Base-by-base conservation (phyloP, 495 filamentous ascomycete genomes). In the Patellaria atrata region DNA sequence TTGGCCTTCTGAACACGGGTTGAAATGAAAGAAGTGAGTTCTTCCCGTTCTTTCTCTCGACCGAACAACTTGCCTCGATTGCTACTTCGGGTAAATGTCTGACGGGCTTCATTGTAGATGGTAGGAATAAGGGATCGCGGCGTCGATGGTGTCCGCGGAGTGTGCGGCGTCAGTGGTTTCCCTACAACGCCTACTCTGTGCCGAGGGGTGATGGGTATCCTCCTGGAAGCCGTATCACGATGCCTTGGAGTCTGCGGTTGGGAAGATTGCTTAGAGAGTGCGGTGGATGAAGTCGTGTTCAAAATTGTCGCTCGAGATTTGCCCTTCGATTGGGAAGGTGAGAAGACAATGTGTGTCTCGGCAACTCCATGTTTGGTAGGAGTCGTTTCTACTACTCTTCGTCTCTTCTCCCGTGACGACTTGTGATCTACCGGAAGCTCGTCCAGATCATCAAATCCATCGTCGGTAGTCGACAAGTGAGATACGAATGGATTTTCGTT, bases 81-180 rank as follows among this genome's bases (percentile, higher is more conserved):
- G 15, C 76, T 70, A 37, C 79, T 79, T 28, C 83, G 68, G 3
- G 79, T 73, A 52, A 99, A 96, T 4, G 92, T 53, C 49, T 87
- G 75, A n/a, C 87, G 71, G 4, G 86, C 91, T 30, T 71, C 65
- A 35, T 84, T 82, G 50, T 96, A 94, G 11, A 94, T 67, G 0
- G 80, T 82, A 23, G 73, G 73, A 9, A 63, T 55, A 30, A 53
- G 51, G 24, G 64, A 60, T 35, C 55, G 64, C 30, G 75, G 80
- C 6, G 76, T 82, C 8, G 69, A 61, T 11, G 73, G 75, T 30
- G 73, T 77, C 36, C 63, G 61, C 6, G 69, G 68, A 25, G 70
- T 71, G 35, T 62, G 53, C 14, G 69, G 65, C 39, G 62, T 67
- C 24, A 63, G 64, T 33, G 65, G 48, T 37, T 53, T 66, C 6